Evolutionary conservation across 1,284 basidiomycete species (phyloP).

Genomic region (Papiliotrema nemorosa): DNA sequence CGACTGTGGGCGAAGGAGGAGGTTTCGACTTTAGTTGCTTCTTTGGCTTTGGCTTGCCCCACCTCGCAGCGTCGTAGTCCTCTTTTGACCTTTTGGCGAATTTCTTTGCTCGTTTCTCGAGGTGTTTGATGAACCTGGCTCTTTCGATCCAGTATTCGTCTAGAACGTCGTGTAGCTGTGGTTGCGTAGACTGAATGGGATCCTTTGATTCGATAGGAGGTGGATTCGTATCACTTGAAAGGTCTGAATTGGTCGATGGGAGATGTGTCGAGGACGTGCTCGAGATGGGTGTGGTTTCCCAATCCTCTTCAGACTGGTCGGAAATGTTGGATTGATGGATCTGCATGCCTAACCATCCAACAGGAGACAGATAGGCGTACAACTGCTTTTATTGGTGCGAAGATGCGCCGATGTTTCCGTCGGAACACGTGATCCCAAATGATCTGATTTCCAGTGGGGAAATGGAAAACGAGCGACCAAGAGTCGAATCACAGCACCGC

Average conservation of each 20-base stretch:
- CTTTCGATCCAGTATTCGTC: constrained; percentile 30
- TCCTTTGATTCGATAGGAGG: too few relatives aligned
- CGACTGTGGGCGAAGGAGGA: constrained; percentile 1
- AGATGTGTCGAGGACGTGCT: neutral
- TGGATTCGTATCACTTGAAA: neutral
- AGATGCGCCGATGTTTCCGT: too few relatives aligned
- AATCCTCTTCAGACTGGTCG: too few relatives aligned
- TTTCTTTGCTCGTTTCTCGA: constrained; percentile 27
- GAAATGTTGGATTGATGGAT: too few relatives aligned
- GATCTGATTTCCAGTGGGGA: too few relatives aligned
- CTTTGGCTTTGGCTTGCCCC: constrained; percentile 9
- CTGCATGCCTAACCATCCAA: too few relatives aligned
- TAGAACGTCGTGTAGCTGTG: constrained; percentile 8
- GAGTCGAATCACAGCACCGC: too few relatives aligned
- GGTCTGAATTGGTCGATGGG: neutral
- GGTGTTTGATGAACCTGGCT: constrained; percentile 29
- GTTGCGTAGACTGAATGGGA: neutral
- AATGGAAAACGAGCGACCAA: too few relatives aligned
- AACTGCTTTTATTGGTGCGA: too few relatives aligned
- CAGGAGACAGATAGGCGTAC: too few relatives aligned
- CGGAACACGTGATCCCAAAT: too few relatives aligned
- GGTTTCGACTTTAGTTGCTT: neutral
- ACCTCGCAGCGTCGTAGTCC: constrained; percentile 12
- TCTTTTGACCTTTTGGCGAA: constrained; percentile 21
- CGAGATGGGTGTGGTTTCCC: neutral